A percentile compares a stretch with the other conserved stretches of the same genome.
phyloP scores from a whole-genome alignment of 2,329 filamentous ascomycete species.

The Trichoderma koningiopsis region DNA sequence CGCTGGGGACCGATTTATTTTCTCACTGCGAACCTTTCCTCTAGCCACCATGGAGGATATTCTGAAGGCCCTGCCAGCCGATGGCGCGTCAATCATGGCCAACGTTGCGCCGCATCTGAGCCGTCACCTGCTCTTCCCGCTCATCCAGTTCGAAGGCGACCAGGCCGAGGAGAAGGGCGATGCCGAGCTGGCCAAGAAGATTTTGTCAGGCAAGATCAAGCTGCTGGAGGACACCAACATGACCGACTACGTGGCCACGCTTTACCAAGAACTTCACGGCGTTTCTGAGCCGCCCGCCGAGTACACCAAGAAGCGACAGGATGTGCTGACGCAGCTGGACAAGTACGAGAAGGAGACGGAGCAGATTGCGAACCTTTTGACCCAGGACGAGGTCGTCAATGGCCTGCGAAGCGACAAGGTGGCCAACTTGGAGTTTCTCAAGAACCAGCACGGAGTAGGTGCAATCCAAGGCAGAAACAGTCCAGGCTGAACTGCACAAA shows the following conservation, averaged over 20 bases:
- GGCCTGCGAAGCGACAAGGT: slow-evolving; percentile 95
- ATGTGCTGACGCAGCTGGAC: slow-evolving; percentile 80
- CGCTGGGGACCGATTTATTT: slow-evolving; percentile 8
- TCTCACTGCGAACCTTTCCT: background rate
- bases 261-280: slow-evolving; percentile 87
- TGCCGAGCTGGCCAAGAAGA: slow-evolving; percentile 62
- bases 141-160: slow-evolving; percentile 87
- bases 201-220: slow-evolving; percentile 86
- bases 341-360: slow-evolving; percentile 83
- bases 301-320: slow-evolving; percentile 85
- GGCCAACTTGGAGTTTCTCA: slow-evolving; percentile 96
- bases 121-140: slow-evolving; percentile 92
- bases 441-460: slow-evolving; percentile 89
- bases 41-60: slow-evolving; percentile 44
- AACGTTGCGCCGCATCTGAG: slow-evolving; percentile 91
- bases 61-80: slow-evolving; percentile 58
- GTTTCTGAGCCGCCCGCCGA: slow-evolving; percentile 77
- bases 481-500: background rate
- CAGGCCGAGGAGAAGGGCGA: slow-evolving; percentile 76
- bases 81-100: slow-evolving; percentile 79
- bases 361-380: slow-evolving; percentile 85
- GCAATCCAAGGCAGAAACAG: slow-evolving; percentile 25
- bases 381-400: slow-evolving; percentile 84
- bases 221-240: slow-evolving; percentile 97
- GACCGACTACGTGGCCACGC: slow-evolving; percentile 92